Percentiles rank a stretch among this genome's conserved stretches.
phyloP scores from a whole-genome alignment of 345 rosid species.

The Populus pruinosa region DNA sequence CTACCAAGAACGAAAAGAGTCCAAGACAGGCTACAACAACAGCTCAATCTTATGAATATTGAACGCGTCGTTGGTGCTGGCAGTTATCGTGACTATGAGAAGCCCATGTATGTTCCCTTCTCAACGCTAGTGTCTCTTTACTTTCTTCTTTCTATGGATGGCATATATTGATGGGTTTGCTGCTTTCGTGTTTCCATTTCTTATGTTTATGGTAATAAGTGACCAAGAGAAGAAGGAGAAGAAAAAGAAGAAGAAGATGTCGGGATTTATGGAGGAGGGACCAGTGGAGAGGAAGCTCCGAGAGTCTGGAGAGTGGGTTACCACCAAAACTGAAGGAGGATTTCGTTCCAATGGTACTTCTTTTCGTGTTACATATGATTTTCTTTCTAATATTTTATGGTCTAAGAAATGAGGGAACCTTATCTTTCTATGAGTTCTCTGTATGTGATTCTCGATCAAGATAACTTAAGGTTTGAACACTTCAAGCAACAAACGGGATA shows the following conservation, averaged over 20 bases:
- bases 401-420: not conserved
- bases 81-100: constrained; percentile 62
- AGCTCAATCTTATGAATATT: constrained; percentile 47
- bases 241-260: constrained; percentile 37
- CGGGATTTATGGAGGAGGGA: constrained; percentile 45
- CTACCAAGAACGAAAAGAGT: not conserved
- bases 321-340: constrained; percentile 36
- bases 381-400: not conserved
- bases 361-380: not conserved
- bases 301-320: constrained; percentile 66
- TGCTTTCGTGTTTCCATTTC: not conserved
- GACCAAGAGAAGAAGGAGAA: constrained; percentile 36
- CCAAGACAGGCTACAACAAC: constrained; percentile 11
- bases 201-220: constrained; percentile 24
- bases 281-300: constrained; percentile 61
- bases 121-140: not conserved
- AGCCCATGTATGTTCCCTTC: constrained; percentile 29
- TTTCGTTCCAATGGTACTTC: constrained; percentile 57
- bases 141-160: not conserved
- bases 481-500: not conserved
- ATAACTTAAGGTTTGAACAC: not conserved
- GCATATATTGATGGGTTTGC: not conserved
- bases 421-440: not conserved
- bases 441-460: not conserved
- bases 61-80: constrained; percentile 87